Evolutionary conservation across 805 yeast genomes (phyloP).

Genomic region (Lachancea sp.): DNA sequence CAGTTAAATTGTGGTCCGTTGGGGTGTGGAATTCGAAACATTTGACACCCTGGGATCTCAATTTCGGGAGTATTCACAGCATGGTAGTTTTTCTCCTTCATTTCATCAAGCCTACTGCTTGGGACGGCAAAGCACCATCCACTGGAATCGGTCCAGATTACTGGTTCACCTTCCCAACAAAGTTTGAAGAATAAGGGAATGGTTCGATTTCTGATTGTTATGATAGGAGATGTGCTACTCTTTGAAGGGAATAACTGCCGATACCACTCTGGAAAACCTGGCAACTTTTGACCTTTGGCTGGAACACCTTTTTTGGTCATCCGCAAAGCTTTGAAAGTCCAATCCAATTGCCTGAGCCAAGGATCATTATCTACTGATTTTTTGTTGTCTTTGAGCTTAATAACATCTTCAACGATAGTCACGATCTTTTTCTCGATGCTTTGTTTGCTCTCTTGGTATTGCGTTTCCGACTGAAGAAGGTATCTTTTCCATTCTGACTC

Average conservation of each 20-base stretch:
- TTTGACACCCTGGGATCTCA: conserved; percentile 17
- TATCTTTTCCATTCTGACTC: conserved; percentile 62
- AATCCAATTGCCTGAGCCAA: conserved; percentile 86
- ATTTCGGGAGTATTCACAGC: conserved; percentile 19
- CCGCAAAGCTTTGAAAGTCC: conserved; percentile 62
- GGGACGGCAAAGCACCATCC: conserved; percentile 88
- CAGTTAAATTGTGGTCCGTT: conserved; percentile 72
- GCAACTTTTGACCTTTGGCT: conserved; percentile 65
- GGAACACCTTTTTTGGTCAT: conserved; percentile 65
- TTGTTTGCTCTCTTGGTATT: conserved; percentile 52
- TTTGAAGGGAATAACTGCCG: conserved; percentile 44
- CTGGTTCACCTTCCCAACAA: conserved; percentile 80
- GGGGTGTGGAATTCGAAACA: conserved; percentile 81
- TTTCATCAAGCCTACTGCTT: conserved; percentile 23
- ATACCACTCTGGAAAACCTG: conserved; percentile 95
- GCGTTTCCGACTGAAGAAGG: conserved; percentile 57
- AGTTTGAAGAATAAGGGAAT: conserved; percentile 72
- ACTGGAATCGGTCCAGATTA: conserved; percentile 65
- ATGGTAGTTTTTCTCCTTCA: conserved; percentile 33
- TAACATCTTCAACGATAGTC: conserved; percentile 54
- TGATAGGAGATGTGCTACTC: conserved; percentile 38
- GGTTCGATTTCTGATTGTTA: conserved; percentile 67
- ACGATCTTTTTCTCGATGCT: conserved; percentile 54
- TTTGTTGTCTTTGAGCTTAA: conserved; percentile 38
- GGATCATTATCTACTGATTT: conserved; percentile 57